Evolutionary conservation across 257 asterid genomes (phyloP).

Genomic region (Solanum peruvianum): DNA sequence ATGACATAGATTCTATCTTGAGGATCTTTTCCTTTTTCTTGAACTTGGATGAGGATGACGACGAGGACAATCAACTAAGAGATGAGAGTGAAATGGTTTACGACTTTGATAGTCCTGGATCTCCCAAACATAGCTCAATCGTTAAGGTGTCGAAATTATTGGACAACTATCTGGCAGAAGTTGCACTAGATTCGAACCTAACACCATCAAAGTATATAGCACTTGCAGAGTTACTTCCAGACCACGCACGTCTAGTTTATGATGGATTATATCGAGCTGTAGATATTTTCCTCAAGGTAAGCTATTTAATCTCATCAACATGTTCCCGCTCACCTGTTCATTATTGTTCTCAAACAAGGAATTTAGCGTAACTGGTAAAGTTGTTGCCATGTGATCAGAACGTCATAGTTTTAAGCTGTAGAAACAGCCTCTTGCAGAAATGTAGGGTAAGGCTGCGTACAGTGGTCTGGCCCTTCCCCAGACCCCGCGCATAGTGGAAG

Average conservation of each 20-base stretch:
- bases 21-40: constrained; percentile 80
- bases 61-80: constrained; percentile 39
- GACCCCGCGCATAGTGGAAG: neutral
- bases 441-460: neutral
- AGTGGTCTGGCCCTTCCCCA: neutral
- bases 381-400: neutral
- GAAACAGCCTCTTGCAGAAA: neutral
- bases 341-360: neutral
- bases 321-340: neutral
- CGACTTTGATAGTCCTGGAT: constrained; percentile 76
- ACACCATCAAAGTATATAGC: constrained; percentile 55
- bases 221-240: constrained; percentile 74
- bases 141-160: constrained; percentile 69
- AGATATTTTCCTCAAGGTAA: constrained; percentile 90
- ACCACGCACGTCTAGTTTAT: constrained; percentile 66
- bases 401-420: neutral
- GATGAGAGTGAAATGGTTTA: constrained; percentile 70
- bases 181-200: constrained; percentile 69
- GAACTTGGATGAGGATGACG: constrained; percentile 80
- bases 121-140: constrained; percentile 89
- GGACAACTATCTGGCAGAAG: constrained; percentile 78
- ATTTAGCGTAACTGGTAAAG: neutral
- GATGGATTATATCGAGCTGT: constrained; percentile 85
- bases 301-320: neutral
- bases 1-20: constrained; percentile 57